Conservation (phyloP, 345 rosid genomes). For the Melaleuca alternifolia region DNA sequence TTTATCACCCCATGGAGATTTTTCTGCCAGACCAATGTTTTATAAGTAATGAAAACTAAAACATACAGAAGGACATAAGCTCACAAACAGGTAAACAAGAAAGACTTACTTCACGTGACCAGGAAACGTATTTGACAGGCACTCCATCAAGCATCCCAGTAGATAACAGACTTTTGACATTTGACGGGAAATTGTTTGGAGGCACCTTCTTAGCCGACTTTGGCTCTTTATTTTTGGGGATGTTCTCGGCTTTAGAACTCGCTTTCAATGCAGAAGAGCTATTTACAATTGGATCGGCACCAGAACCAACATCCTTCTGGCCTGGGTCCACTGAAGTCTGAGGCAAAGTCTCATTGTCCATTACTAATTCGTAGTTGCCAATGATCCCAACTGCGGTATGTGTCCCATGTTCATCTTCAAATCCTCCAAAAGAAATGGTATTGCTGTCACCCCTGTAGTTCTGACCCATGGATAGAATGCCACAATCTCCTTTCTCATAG, state of each 20-base stretch:
- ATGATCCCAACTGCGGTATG: constrained; percentile 24
- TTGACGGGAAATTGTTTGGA: constrained; percentile 52
- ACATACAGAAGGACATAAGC: not conserved
- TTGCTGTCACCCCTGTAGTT: constrained; percentile 25
- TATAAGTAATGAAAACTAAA: not conserved
- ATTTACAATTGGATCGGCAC: constrained; percentile 12
- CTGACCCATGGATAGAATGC: constrained; percentile 27
- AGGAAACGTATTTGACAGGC: constrained; percentile 54
- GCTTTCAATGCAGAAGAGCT: constrained; percentile 7
- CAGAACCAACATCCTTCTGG: constrained; percentile 12
- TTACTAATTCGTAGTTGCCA: constrained; percentile 22
- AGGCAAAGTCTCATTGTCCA: constrained; percentile 18
- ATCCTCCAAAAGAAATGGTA: constrained; percentile 32
- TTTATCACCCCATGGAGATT: constrained; percentile 35
- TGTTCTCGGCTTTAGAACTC: constrained; percentile 11
- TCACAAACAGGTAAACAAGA: not conserved
- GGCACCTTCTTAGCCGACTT: constrained; percentile 32
- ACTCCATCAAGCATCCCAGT: constrained; percentile 69
- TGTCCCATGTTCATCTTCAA: constrained; percentile 26
- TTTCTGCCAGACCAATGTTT: constrained; percentile 20
- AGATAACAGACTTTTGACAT: constrained; percentile 56
- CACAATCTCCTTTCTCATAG: constrained; percentile 27
- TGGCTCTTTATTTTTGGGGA: constrained; percentile 23
- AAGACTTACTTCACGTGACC: constrained; percentile 50
- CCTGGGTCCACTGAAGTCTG: constrained; percentile 21